Conservation (phyloP, 306 rosid genomes). For the Cercis canadensis region DNA sequence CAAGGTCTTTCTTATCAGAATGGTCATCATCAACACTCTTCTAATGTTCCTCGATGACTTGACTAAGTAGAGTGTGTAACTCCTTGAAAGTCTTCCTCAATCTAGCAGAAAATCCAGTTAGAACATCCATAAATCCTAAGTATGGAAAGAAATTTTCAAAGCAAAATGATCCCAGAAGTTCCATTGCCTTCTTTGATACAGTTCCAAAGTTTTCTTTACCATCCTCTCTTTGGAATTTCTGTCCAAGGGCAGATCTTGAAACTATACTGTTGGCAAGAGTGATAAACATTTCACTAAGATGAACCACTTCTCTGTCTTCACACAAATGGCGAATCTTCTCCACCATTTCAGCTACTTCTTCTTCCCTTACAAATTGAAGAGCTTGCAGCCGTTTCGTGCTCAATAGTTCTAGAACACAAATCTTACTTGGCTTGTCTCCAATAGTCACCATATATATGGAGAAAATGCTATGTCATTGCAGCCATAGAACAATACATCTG, state of each 20-base stretch:
- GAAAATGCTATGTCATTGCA: slow-evolving; percentile 33
- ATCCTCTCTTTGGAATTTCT: slow-evolving; percentile 5
- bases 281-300: slow-evolving; percentile 40
- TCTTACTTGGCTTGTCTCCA: slow-evolving; percentile 47
- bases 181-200: slow-evolving; percentile 1
- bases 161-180: background rate
- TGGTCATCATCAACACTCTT: background rate
- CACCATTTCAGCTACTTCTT: slow-evolving; percentile 34
- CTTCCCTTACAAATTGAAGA: slow-evolving; percentile 19
- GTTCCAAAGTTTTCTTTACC: slow-evolving; percentile 14
- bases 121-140: slow-evolving; percentile 49
- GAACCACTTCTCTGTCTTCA: background rate
- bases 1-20: slow-evolving; percentile 30
- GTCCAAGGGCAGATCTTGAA: slow-evolving; percentile 44
- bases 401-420: slow-evolving; percentile 46
- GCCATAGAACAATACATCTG: slow-evolving; percentile 32
- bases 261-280: slow-evolving; percentile 28
- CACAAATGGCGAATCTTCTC: background rate
- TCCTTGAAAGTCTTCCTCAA: slow-evolving; percentile 20
- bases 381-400: slow-evolving; percentile 42
- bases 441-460: slow-evolving; percentile 40
- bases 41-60: slow-evolving; percentile 43
- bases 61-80: slow-evolving; percentile 39
- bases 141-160: slow-evolving; percentile 49
- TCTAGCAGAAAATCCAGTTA: slow-evolving; percentile 26